Conservation (phyloP, 306 rosid genomes). For the Malus sylvestris region DNA sequence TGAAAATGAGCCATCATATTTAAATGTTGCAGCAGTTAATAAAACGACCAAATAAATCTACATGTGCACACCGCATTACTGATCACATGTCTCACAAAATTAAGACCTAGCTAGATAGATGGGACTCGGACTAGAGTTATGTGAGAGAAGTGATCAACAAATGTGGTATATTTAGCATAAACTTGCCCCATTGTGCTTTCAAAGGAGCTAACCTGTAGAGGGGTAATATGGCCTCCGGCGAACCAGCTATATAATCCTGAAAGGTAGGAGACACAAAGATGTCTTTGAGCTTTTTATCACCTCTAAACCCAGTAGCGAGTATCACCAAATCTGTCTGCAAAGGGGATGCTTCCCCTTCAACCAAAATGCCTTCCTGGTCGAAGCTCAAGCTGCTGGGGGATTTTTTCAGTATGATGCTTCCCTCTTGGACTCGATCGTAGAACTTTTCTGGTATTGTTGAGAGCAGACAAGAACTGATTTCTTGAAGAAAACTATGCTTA, state of each 20-base stretch:
- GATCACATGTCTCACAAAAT: background rate
- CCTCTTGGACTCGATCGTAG: conserved; percentile 52
- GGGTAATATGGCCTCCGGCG: conserved; percentile 31
- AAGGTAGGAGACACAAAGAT: conserved; percentile 47
- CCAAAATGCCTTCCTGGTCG: conserved; percentile 41
- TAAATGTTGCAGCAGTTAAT: background rate
- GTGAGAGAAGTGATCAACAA: background rate
- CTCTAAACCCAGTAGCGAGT: conserved; percentile 55
- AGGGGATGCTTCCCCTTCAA: conserved; percentile 33
- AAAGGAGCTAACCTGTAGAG: conserved; percentile 42
- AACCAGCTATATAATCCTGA: conserved; percentile 31
- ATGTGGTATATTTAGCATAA: background rate
- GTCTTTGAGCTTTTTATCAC: conserved; percentile 54
- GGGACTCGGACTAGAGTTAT: no score
- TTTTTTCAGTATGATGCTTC: conserved; percentile 53
- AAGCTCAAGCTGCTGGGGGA: conserved; percentile 35
- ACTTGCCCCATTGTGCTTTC: no score
- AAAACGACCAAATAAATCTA: background rate
- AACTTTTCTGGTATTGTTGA: conserved; percentile 43
- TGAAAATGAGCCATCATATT: background rate
- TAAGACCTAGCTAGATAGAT: background rate
- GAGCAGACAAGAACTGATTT: conserved; percentile 36
- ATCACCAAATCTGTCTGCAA: conserved; percentile 45
- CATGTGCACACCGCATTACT: background rate
- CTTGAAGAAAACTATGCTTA: conserved; percentile 40